Conservation (phyloP, 2,329 filamentous ascomycete species). For the Phyllosticta ampelicida region DNA sequence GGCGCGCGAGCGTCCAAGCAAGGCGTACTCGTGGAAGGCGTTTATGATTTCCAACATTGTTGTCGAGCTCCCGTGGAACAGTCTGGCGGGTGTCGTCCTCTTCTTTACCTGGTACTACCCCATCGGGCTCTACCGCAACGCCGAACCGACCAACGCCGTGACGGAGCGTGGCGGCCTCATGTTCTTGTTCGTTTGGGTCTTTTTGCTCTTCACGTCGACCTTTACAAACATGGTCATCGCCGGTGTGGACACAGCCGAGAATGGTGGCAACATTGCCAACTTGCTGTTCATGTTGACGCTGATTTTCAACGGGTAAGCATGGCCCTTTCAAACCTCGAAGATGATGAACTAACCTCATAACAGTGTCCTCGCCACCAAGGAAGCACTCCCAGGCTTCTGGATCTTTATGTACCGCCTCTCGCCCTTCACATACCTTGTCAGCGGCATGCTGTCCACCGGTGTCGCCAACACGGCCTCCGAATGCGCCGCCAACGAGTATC, state of each 20-base stretch:
- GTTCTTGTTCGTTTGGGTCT: constrained; percentile 60
- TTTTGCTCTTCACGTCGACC: constrained; percentile 65
- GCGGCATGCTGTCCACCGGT: constrained; percentile 56
- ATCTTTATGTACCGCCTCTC: constrained; percentile 69
- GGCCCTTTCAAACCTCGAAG: background rate
- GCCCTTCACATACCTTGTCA: constrained; percentile 67
- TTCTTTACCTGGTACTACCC: constrained; percentile 75
- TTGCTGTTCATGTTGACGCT: constrained; percentile 57
- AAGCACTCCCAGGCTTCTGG: constrained; percentile 58
- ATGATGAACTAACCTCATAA: constrained; percentile 31
- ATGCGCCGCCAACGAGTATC: constrained; percentile 58
- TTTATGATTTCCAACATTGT: constrained; percentile 71
- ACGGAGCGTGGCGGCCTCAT: constrained; percentile 60
- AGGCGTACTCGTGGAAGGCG: constrained; percentile 69
- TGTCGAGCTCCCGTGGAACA: constrained; percentile 72
- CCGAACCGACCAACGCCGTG: constrained; percentile 45
- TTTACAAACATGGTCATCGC: constrained; percentile 66
- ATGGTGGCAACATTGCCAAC: constrained; percentile 58
- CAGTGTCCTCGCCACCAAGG: constrained; percentile 53
- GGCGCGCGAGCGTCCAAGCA: constrained; percentile 69
- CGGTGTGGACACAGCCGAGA: constrained; percentile 59
- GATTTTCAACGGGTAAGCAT: constrained; percentile 48
- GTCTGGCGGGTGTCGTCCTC: constrained; percentile 57
- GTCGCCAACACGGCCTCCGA: constrained; percentile 52
- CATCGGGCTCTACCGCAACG: constrained; percentile 59